These are phyloP conservation scores for Pueraria montana DNA, from an alignment of 306 rosid species.

Conservation along the genomic window DNA sequence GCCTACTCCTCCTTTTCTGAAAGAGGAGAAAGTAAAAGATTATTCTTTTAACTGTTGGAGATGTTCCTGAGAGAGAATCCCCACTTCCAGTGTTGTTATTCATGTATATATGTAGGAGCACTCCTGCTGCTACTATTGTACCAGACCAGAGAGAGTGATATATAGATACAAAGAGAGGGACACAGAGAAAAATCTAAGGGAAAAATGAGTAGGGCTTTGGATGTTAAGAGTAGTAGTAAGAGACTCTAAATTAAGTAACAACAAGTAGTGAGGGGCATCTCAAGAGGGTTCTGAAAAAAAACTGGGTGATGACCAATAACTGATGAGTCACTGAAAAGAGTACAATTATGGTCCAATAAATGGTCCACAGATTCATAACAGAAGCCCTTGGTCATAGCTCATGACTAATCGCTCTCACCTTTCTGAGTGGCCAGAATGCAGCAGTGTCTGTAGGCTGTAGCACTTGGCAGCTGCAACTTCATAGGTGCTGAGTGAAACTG, in stretches of 20 bases:
- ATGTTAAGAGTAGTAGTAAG: slow-evolving; percentile 10
- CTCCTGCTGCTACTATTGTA: neutral
- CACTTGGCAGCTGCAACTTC: slow-evolving; percentile 15
- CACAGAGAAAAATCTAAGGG: slow-evolving; percentile 9
- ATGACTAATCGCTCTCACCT: slow-evolving; percentile 55
- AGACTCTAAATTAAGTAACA: slow-evolving; percentile 37
- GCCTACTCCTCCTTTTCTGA: neutral
- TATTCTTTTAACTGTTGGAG: slow-evolving; percentile 35
- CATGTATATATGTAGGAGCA: neutral
- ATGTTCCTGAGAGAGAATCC: slow-evolving; percentile 21
- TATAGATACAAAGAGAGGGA: neutral
- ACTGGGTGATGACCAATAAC: slow-evolving; percentile 21
- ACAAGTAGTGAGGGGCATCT: slow-evolving; percentile 47
- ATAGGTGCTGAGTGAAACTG: neutral
- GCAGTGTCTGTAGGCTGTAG: slow-evolving; percentile 2
- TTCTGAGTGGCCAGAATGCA: slow-evolving; percentile 50
- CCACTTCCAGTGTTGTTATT: slow-evolving; percentile 24
- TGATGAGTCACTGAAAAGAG: slow-evolving; percentile 31
- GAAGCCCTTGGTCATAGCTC: slow-evolving; percentile 53
- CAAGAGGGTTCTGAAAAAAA: slow-evolving; percentile 46
- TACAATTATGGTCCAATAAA: slow-evolving; percentile 51
- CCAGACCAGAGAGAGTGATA: slow-evolving; percentile 9
- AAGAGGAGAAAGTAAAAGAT: neutral
- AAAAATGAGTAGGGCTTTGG: slow-evolving; percentile 16
- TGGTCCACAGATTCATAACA: slow-evolving; percentile 64